These are phyloP conservation scores for Monocercomonoides exilis DNA, from an alignment of 78 protist species.

Conservation along the genomic window DNA sequence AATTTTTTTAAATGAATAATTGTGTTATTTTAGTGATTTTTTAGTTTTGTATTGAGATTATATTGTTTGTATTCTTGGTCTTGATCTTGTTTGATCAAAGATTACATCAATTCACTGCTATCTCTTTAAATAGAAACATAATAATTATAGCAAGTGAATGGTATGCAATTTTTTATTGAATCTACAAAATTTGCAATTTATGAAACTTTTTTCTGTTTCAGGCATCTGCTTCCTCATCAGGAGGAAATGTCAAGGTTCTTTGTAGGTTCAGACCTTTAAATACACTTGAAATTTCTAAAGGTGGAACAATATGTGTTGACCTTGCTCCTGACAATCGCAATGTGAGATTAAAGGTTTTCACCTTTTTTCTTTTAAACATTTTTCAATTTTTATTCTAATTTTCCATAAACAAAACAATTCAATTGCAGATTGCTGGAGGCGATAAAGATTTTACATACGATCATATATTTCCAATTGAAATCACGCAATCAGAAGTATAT, in stretches of 20 bases:
- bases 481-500: slow-evolving; percentile 6
- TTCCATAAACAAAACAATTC: neutral
- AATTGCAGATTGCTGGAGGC: neutral
- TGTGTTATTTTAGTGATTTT: too few relatives aligned
- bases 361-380: neutral
- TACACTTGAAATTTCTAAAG: neutral
- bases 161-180: too few relatives aligned
- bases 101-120: too few relatives aligned
- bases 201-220: too few relatives aligned
- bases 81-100: too few relatives aligned
- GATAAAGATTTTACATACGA: neutral
- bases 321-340: neutral
- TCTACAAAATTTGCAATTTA: too few relatives aligned
- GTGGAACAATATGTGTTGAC: neutral
- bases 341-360: neutral
- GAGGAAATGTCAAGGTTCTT: neutral
- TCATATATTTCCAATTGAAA: neutral
- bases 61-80: too few relatives aligned
- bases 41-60: too few relatives aligned
- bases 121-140: too few relatives aligned
- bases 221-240: neutral
- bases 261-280: neutral
- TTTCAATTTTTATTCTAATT: neutral
- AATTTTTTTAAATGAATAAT: too few relatives aligned
- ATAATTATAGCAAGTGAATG: too few relatives aligned